Conservation (phyloP, 169 alveolate genomes). For the Amoebophrya sp. region DNA sequence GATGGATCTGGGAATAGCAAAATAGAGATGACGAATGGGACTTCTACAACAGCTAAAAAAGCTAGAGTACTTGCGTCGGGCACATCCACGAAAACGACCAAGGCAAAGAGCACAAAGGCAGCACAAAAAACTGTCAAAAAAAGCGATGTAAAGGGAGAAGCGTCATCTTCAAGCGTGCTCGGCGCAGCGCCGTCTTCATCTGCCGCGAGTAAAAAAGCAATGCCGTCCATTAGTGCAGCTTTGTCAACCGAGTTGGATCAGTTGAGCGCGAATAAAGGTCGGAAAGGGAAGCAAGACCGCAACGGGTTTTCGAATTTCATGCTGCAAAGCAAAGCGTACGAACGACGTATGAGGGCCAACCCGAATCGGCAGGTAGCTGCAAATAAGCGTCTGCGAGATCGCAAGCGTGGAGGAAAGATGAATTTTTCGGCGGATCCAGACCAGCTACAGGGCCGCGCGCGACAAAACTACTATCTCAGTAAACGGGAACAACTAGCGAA, state of each 20-base stretch:
- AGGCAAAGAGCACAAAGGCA: no score
- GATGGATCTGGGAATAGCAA: no score
- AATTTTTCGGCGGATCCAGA: background rate
- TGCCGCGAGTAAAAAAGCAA: no score
- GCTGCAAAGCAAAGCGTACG: background rate
- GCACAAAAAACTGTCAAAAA: no score
- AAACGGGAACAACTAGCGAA: background rate
- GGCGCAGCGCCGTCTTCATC: no score
- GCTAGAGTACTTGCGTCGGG: no score
- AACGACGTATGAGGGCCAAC: background rate
- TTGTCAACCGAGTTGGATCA: background rate
- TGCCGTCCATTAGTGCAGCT: no score
- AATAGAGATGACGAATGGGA: no score
- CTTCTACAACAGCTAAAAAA: no score
- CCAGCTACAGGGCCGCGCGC: background rate
- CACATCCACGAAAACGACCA: no score
- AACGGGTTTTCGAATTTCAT: background rate
- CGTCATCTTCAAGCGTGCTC: no score
- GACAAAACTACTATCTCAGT: background rate
- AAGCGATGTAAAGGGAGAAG: no score
- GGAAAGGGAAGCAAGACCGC: background rate
- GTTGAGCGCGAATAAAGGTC: background rate
- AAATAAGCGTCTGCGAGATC: background rate
- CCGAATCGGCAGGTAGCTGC: background rate
- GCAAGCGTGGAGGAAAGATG: background rate